phyloP scores from a whole-genome alignment of 1,139 yeast species.

The Protomyces gravidus region DNA sequence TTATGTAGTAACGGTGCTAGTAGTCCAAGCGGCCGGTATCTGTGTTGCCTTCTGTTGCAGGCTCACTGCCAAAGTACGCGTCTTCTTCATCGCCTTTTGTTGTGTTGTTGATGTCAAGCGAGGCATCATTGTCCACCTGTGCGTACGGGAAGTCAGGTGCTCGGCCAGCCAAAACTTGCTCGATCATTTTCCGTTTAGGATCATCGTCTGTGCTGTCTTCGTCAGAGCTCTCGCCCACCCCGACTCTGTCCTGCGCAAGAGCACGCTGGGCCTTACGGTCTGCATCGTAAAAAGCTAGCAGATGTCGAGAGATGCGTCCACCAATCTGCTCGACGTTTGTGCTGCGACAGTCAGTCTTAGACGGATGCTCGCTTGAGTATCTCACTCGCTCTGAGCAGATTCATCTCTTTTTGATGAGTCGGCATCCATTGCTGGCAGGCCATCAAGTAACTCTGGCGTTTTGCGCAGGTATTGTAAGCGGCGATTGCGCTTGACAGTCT shows the following conservation, averaged over 20 bases:
- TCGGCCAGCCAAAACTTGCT: not conserved
- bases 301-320: slow-evolving; percentile 7
- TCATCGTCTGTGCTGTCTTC: slow-evolving; percentile 1
- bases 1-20: not conserved
- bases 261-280: not conserved
- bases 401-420: too few relatives aligned
- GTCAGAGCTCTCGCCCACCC: not conserved
- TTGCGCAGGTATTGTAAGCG: slow-evolving; percentile 9
- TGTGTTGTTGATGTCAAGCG: not conserved
- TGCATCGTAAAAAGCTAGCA: slow-evolving; percentile 6
- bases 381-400: too few relatives aligned
- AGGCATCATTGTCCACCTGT: not conserved
- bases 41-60: not conserved
- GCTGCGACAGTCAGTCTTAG: too few relatives aligned
- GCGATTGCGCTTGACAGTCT: not conserved
- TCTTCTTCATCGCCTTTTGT: slow-evolving; percentile 12
- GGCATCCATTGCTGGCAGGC: not conserved
- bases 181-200: not conserved
- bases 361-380: too few relatives aligned
- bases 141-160: not conserved
- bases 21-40: not conserved
- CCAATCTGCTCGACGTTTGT: slow-evolving; percentile 6
- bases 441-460: not conserved
- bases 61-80: slow-evolving; percentile 5
- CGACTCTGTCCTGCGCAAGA: not conserved